Evolutionary conservation across 371 early-diverging fungal species (phyloP).

Genomic region (Quaeritorhiza haematococci): DNA sequence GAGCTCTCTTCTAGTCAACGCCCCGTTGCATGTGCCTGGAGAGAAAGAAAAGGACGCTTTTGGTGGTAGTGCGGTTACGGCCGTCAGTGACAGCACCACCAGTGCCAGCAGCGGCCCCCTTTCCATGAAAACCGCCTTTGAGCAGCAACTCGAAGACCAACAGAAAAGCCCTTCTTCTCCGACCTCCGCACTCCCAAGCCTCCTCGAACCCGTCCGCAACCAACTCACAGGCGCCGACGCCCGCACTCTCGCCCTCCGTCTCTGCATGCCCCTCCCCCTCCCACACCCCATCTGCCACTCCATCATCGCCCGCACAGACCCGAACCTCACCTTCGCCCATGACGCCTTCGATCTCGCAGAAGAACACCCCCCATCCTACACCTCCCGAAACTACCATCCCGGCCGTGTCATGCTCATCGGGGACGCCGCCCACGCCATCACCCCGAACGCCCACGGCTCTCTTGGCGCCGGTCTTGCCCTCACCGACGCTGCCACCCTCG

Average conservation of each 20-base stretch:
- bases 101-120: conserved; percentile 3
- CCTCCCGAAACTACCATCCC: conserved; percentile 33
- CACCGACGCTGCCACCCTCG: conserved; percentile 36
- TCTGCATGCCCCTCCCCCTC: background rate
- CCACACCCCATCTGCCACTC: conserved; percentile 20
- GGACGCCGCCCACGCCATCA: conserved; percentile 44
- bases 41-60: too few relatives aligned
- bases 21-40: too few relatives aligned
- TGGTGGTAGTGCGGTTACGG: too few relatives aligned
- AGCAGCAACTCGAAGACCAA: conserved; percentile 12
- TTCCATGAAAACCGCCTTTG: conserved; percentile 11
- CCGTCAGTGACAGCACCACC: background rate
- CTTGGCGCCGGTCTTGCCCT: conserved; percentile 38
- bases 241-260: conserved; percentile 22
- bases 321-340: conserved; percentile 17
- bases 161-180: conserved; percentile 7
- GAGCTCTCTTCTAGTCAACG: background rate
- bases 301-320: conserved; percentile 38
- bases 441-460: conserved; percentile 34
- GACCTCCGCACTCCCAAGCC: conserved; percentile 10
- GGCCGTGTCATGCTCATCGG: conserved; percentile 45
- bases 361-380: conserved; percentile 26
- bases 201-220: conserved; percentile 19
- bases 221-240: conserved; percentile 27
- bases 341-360: conserved; percentile 35